phyloP scores from a whole-genome alignment of 345 rosid genomes.

The Mangifera indica region DNA sequence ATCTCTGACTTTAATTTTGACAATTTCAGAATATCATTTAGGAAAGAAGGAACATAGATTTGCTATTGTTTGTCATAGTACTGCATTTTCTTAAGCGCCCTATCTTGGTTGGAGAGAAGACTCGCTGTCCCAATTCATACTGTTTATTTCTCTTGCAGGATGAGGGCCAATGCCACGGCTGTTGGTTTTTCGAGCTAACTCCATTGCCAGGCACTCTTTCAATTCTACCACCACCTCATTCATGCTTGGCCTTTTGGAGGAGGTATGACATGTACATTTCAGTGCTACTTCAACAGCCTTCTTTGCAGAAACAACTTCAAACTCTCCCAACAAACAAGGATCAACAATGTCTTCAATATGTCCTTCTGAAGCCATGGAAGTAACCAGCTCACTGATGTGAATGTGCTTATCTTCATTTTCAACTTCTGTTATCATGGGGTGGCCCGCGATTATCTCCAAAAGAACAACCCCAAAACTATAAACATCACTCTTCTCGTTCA shows the following conservation, averaged over 20 bases:
- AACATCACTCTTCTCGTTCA: constrained; percentile 35
- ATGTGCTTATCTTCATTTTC: not conserved
- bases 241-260: constrained; percentile 38
- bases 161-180: too few relatives aligned
- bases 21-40: too few relatives aligned
- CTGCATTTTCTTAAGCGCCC: too few relatives aligned
- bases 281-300: constrained; percentile 49
- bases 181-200: not conserved
- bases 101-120: too few relatives aligned
- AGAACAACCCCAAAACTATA: constrained; percentile 52
- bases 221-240: constrained; percentile 32
- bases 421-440: constrained; percentile 18
- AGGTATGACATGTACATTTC: constrained; percentile 34
- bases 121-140: too few relatives aligned
- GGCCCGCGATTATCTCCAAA: constrained; percentile 35
- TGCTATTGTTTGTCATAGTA: too few relatives aligned
- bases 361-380: constrained; percentile 29
- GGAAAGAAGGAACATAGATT: too few relatives aligned
- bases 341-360: constrained; percentile 41
- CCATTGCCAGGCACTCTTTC: constrained; percentile 27
- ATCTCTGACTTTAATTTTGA: too few relatives aligned
- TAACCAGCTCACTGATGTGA: constrained; percentile 39
- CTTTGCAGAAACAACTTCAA: constrained; percentile 32
- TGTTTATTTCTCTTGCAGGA: too few relatives aligned
- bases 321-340: constrained; percentile 37